Conservation (phyloP, 495 filamentous ascomycete species). For the Neurospora sp. region DNA sequence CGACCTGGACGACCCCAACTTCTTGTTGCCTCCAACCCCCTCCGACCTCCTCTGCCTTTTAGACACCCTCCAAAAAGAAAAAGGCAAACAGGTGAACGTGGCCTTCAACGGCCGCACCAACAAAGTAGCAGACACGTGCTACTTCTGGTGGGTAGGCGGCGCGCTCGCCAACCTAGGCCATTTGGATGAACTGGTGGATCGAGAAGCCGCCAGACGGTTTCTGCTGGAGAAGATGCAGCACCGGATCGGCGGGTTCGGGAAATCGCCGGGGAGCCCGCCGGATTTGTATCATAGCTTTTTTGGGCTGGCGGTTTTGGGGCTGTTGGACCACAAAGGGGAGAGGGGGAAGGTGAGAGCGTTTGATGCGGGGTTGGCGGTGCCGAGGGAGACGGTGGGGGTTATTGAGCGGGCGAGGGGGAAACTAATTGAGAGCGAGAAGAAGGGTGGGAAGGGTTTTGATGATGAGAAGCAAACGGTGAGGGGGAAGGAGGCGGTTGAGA, state of each 20-base stretch:
- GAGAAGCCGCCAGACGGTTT: constrained; percentile 56
- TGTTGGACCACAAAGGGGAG: constrained; percentile 47
- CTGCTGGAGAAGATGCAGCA: constrained; percentile 87
- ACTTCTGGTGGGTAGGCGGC: constrained; percentile 80
- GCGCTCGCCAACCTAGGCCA: constrained; percentile 58
- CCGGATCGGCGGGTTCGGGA: constrained; percentile 80
- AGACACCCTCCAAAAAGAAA: too few species aligned
- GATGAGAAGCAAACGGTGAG: background rate
- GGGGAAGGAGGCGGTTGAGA: constrained; percentile 12
- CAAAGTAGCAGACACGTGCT: constrained; percentile 88
- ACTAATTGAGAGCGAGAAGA: constrained; percentile 17
- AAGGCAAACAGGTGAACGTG: constrained; percentile 11
- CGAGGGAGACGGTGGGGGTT: constrained; percentile 35
- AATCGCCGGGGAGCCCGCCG: constrained; percentile 68
- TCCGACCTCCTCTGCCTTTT: constrained; percentile 24
- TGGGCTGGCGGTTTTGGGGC: constrained; percentile 67
- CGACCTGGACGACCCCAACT: constrained; percentile 10
- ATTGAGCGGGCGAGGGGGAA: constrained; percentile 28
- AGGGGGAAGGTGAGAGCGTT: constrained; percentile 44
- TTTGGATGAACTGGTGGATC: constrained; percentile 41
- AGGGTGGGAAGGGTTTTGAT: background rate
- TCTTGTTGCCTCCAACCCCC: constrained; percentile 13
- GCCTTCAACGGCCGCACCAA: constrained; percentile 86
- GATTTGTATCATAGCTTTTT: constrained; percentile 89
- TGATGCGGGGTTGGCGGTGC: constrained; percentile 64